Base-by-base conservation (phyloP, 202 grass and related monocot species). In the Eragrostis tef region DNA sequence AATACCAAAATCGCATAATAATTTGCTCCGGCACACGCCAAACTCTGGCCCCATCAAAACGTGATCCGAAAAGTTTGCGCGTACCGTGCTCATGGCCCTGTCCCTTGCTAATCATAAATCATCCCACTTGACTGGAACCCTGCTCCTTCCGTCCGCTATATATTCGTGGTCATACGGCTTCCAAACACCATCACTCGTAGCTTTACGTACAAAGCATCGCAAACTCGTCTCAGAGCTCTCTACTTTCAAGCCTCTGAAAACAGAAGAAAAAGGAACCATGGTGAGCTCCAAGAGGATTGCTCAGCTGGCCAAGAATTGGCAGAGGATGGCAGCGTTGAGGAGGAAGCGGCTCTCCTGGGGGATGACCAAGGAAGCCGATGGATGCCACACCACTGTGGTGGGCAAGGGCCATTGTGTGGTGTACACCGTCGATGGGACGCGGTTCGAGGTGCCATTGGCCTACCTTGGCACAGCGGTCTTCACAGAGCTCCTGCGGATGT, bases 381-480 rank as follows among this genome's bases (percentile, higher is more conserved):
- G 57, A 17, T 64, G 44, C 11, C 34, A 21, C 9, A n/a, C 75
- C 26, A 51, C 82, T 15, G 11, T 89, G 52, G 84, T 87, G 11
- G 71, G 51, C 59, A 87, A 86, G 58, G 90, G 87, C 4, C 79
- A 89, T 19, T 77, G 85, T 16, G 54, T 63, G 10, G 51, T 92
- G 31, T 89, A 92, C 65, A 89, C 70, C 9, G 44, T 64, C 2
- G 84, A 89, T 22, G 75, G 60, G 12, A 67, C 39, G 73, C 20
- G 90, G 16, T 92, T 92, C 52, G 65, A 81, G 81, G 56, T 89
- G 4, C 90, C 90, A 34, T 43, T 89, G 27, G 77, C 53, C 14
- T 92, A 84, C 31, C 74, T 89, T 3, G 10, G 48, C 20, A 92
- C 80, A 29, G n/a, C 4, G 11, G 53, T 85, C 42, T 81, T 89